Conservation (phyloP, 441 rosid species). For the Codiaeum variegatum region DNA sequence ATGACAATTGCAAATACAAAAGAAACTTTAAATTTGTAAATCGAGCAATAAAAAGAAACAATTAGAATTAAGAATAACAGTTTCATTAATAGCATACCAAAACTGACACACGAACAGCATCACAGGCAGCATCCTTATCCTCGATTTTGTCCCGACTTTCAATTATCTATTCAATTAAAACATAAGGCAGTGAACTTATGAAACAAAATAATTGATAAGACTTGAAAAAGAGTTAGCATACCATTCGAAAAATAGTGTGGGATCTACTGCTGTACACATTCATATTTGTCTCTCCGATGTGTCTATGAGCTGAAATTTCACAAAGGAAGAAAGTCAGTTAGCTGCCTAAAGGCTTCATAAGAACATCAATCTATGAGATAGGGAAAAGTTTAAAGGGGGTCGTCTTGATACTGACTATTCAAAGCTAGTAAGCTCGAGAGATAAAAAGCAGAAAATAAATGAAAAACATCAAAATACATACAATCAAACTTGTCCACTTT, state of each 20-base stretch:
- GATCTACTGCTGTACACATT: slow-evolving; percentile 87
- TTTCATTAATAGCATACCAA: slow-evolving; percentile 47
- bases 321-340: slow-evolving; percentile 1
- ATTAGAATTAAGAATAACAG: neutral
- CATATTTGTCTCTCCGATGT: slow-evolving; percentile 96
- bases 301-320: slow-evolving; percentile 80
- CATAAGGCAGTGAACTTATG: slow-evolving; percentile 17
- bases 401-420: neutral
- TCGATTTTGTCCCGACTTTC: slow-evolving; percentile 85
- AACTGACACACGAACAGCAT: slow-evolving; percentile 96
- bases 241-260: slow-evolving; percentile 98
- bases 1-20: neutral
- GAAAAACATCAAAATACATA: neutral
- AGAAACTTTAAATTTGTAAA: neutral
- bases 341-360: neutral
- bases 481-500: neutral
- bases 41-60: slow-evolving; percentile 1
- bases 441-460: neutral
- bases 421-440: neutral
- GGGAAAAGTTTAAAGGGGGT: neutral
- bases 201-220: slow-evolving; percentile 15
- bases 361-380: neutral
- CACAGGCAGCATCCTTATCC: slow-evolving; percentile 65
- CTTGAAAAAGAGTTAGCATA: slow-evolving; percentile 28
- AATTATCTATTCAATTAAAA: slow-evolving; percentile 54